Evolutionary conservation across 2,329 filamentous ascomycete species (phyloP).

Genomic region (Metarhizium sp.): DNA sequence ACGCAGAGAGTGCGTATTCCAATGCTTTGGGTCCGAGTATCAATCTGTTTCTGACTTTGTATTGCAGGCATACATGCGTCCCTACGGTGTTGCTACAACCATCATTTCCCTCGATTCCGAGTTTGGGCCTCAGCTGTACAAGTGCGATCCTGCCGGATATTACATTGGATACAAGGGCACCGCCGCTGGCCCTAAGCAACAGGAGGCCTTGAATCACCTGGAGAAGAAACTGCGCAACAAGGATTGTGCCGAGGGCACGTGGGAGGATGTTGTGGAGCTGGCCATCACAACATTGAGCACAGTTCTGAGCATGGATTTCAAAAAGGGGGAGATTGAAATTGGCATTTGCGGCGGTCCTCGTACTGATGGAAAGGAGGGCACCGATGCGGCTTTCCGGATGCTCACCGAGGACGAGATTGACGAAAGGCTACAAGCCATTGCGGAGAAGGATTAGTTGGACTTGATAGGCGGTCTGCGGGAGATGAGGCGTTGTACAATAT

Average conservation of each 20-base stretch:
- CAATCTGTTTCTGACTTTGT: neutral
- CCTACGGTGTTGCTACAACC: slow-evolving; percentile 89
- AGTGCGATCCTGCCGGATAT: slow-evolving; percentile 96
- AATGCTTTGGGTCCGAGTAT: neutral
- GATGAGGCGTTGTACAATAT: neutral
- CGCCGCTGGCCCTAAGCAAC: slow-evolving; percentile 93
- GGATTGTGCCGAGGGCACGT: slow-evolving; percentile 81
- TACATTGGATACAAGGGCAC: slow-evolving; percentile 98
- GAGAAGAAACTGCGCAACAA: slow-evolving; percentile 99
- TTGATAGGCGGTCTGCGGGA: neutral
- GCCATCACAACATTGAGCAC: slow-evolving; percentile 93
- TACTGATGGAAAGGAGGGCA: slow-evolving; percentile 73
- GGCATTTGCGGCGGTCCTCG: slow-evolving; percentile 89
- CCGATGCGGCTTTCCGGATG: slow-evolving; percentile 69
- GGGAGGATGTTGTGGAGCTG: slow-evolving; percentile 97
- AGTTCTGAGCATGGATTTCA: slow-evolving; percentile 97
- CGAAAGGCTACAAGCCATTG: slow-evolving; percentile 93
- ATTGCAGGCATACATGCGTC: slow-evolving; percentile 82
- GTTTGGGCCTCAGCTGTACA: slow-evolving; percentile 89
- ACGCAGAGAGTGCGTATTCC: slow-evolving; percentile 68
- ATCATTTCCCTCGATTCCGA: slow-evolving; percentile 91
- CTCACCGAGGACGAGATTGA: slow-evolving; percentile 98
- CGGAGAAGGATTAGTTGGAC: slow-evolving; percentile 80
- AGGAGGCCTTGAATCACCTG: slow-evolving; percentile 95
- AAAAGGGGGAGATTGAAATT: slow-evolving; percentile 97